A percentile compares a stretch with the other conserved stretches of the same genome.
Evolutionary conservation across 1,139 yeast genomes (phyloP).

Genomic region (Nematodospora anomalae): DNA sequence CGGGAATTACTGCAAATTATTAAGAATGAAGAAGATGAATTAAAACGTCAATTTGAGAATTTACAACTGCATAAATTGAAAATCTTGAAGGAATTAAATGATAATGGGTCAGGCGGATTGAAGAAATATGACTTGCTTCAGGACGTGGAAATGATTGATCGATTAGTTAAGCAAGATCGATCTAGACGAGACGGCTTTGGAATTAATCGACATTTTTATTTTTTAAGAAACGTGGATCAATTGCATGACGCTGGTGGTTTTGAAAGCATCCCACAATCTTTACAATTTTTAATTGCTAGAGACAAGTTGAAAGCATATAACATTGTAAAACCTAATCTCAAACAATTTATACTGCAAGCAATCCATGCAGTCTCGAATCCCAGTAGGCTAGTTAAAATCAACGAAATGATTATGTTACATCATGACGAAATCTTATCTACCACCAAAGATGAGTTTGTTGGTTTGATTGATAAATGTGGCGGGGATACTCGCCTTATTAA

Average conservation of each 20-base stretch:
- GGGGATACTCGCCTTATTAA: slow-evolving; percentile 1
- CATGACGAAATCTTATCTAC: not conserved
- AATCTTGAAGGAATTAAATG: slow-evolving; percentile 26
- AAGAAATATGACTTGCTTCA: slow-evolving; percentile 7
- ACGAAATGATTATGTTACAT: slow-evolving; percentile 3
- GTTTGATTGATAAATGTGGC: slow-evolving; percentile 4
- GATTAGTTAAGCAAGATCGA: slow-evolving; percentile 12
- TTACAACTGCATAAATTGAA: slow-evolving; percentile 25
- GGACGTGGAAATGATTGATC: slow-evolving; percentile 13
- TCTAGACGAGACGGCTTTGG: slow-evolving; percentile 10
- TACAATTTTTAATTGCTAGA: slow-evolving; percentile 5
- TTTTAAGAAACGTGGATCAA: slow-evolving; percentile 10
- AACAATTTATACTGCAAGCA: slow-evolving; percentile 3
- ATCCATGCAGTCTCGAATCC: slow-evolving; percentile 9
- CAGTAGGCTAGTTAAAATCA: slow-evolving; percentile 2
- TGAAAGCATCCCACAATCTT: slow-evolving; percentile 5
- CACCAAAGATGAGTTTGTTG: slow-evolving; percentile 1
- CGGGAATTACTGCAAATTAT: slow-evolving; percentile 18
- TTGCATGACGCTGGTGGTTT: slow-evolving; percentile 1
- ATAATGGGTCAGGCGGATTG: slow-evolving; percentile 24
- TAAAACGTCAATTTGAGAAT: slow-evolving; percentile 5
- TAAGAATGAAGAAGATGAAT: slow-evolving; percentile 15
- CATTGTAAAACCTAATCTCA: not conserved
- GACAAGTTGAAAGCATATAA: slow-evolving; percentile 5
- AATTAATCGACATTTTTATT: slow-evolving; percentile 17